Percentiles rank a stretch among this genome's conserved stretches.
Evolutionary conservation across 2,329 filamentous ascomycete genomes (phyloP).

Genomic region (Cercospora sp.): DNA sequence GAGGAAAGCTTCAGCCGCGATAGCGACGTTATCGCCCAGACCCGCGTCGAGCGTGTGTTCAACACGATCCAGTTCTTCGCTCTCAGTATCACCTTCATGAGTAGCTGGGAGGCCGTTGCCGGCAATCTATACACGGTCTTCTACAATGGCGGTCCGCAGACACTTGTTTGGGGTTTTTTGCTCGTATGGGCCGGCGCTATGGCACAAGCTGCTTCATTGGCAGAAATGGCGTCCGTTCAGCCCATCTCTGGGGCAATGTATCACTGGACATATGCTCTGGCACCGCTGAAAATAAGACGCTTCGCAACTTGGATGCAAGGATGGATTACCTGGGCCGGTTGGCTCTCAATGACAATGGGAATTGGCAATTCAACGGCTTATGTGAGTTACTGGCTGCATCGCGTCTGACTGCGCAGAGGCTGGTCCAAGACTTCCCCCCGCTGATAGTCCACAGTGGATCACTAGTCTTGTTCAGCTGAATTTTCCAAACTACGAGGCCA

Average conservation of each 20-base stretch:
- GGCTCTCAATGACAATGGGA: constrained; percentile 34
- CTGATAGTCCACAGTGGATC: constrained; percentile 29
- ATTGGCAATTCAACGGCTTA: constrained; percentile 39
- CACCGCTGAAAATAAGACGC: constrained; percentile 25
- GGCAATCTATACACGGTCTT: constrained; percentile 29
- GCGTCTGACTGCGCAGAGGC: neutral
- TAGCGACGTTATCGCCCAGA: constrained; percentile 20
- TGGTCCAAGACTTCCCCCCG: neutral
- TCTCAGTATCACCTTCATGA: constrained; percentile 32
- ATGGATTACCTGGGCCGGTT: constrained; percentile 48
- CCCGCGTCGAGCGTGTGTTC: constrained; percentile 28
- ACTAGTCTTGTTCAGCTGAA: constrained; percentile 39
- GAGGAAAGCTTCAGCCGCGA: neutral
- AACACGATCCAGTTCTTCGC: constrained; percentile 30
- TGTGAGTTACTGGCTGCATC: neutral
- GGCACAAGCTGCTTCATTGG: constrained; percentile 29
- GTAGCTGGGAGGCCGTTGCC: constrained; percentile 30
- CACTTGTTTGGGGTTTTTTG: constrained; percentile 31
- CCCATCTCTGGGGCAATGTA: constrained; percentile 35
- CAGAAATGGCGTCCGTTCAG: constrained; percentile 31
- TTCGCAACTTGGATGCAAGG: constrained; percentile 37
- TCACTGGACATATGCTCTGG: constrained; percentile 32
- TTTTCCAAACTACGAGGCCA: constrained; percentile 37
- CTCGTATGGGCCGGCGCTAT: constrained; percentile 30
- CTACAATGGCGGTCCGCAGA: constrained; percentile 30